Percentiles rank a stretch among this genome's conserved stretches.
Evolutionary conservation across 192 early-diverging fungal genomes (phyloP).

Genomic region (Chytriomyces confervae): DNA sequence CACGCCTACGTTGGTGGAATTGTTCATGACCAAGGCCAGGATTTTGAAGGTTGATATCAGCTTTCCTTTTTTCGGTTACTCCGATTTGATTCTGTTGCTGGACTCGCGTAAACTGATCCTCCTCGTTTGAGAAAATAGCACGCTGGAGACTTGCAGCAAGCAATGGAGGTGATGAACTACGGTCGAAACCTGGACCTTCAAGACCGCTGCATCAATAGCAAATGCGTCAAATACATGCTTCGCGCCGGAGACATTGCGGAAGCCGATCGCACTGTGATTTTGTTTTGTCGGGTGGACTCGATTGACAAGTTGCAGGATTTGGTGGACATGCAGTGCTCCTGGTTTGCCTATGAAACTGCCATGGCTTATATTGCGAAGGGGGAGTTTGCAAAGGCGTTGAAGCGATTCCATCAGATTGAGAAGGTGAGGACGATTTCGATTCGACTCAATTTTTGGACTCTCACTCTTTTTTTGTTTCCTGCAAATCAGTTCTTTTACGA

Average conservation of each 20-base stretch:
- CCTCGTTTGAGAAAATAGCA: constrained; percentile 56
- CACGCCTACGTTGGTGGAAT: constrained; percentile 90
- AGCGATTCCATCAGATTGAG: constrained; percentile 84
- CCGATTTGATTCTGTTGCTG: neutral
- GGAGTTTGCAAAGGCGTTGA: constrained; percentile 81
- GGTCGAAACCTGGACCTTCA: constrained; percentile 88
- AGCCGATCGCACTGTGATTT: constrained; percentile 81
- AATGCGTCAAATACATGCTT: constrained; percentile 93
- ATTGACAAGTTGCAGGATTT: constrained; percentile 79
- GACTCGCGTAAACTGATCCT: neutral
- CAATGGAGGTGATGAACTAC: constrained; percentile 81
- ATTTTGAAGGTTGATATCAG: constrained; percentile 75
- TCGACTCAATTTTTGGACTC: neutral
- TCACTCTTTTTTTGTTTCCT: neutral
- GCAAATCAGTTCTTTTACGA: constrained; percentile 69
- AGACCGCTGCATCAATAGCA: constrained; percentile 94
- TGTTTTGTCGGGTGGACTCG: constrained; percentile 74
- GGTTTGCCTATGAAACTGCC: constrained; percentile 85
- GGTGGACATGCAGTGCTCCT: constrained; percentile 89
- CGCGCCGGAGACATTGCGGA: constrained; percentile 78
- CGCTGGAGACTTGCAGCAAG: constrained; percentile 72
- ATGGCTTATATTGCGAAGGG: constrained; percentile 71
- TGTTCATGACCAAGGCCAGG: constrained; percentile 91
- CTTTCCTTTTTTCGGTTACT: neutral
- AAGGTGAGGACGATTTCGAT: constrained; percentile 45